Conservation (phyloP, 2,329 filamentous ascomycete species). For the Setomelanomma holmii region DNA sequence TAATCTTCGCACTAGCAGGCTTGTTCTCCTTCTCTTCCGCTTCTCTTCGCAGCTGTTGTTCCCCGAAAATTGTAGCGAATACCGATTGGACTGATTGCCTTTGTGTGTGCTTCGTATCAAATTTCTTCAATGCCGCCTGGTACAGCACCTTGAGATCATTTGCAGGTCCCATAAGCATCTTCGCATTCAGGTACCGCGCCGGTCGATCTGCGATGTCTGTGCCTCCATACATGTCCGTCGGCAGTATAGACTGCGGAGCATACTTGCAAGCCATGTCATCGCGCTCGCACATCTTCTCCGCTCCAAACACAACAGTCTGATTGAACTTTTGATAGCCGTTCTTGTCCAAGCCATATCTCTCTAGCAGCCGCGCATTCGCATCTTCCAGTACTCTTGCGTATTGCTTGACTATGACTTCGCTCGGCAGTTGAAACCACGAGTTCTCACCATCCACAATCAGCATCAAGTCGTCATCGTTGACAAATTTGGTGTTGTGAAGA, state of each 20-base stretch:
- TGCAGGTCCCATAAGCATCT: conserved; percentile 59
- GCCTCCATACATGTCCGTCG: conserved; percentile 57
- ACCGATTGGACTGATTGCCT: conserved; percentile 51
- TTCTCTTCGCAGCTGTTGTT: conserved; percentile 61
- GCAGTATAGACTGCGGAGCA: conserved; percentile 60
- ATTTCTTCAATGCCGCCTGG: conserved; percentile 49
- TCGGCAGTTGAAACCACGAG: conserved; percentile 70
- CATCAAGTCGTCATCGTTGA: conserved; percentile 66
- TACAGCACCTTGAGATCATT: conserved; percentile 58
- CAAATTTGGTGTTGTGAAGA: conserved; percentile 55
- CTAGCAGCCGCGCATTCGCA: conserved; percentile 60
- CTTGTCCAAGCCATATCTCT: conserved; percentile 55
- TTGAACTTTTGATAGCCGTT: conserved; percentile 44
- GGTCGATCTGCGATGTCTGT: conserved; percentile 42
- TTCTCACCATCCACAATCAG: conserved; percentile 70
- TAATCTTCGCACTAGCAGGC: conserved; percentile 19
- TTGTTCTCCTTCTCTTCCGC: conserved; percentile 32
- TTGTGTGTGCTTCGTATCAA: conserved; percentile 41
- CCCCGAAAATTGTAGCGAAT: conserved; percentile 60
- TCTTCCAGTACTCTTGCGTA: conserved; percentile 64
- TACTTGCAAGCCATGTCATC: conserved; percentile 60
- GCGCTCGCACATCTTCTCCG: conserved; percentile 61
- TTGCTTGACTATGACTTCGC: conserved; percentile 67
- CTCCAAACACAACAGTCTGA: conserved; percentile 64
- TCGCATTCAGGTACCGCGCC: conserved; percentile 57